Percentiles rank a stretch among this genome's conserved stretches.
phyloP scores from a whole-genome alignment of 2,329 filamentous ascomycete species.

The Cladosporium austrohemisphaericum region DNA sequence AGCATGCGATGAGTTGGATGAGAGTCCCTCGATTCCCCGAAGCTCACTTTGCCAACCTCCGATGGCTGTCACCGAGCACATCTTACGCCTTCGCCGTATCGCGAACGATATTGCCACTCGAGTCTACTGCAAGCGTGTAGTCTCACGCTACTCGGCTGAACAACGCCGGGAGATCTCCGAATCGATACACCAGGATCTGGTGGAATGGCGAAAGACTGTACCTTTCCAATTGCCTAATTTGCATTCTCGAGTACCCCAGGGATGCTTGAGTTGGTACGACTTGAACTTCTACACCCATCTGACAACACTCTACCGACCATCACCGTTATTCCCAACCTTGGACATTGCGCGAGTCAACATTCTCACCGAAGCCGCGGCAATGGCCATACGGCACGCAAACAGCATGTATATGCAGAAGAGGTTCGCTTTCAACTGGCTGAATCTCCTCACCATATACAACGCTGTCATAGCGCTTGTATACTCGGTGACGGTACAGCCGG shows the following conservation, averaged over 20 bases:
- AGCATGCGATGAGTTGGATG: not conserved
- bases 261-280: constrained; percentile 46
- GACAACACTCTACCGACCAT: constrained; percentile 45
- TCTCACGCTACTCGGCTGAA: constrained; percentile 18
- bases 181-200: constrained; percentile 39
- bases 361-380: constrained; percentile 36
- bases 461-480: constrained; percentile 44
- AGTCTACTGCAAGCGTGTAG: constrained; percentile 31
- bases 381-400: constrained; percentile 1
- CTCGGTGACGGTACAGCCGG: constrained; percentile 40
- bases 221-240: constrained; percentile 25
- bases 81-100: constrained; percentile 40
- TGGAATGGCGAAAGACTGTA: constrained; percentile 40
- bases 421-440: constrained; percentile 44
- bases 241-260: constrained; percentile 37
- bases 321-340: constrained; percentile 40
- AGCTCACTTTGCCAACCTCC: constrained; percentile 5
- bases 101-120: constrained; percentile 40
- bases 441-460: constrained; percentile 42
- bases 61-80: constrained; percentile 38
- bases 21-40: not conserved
- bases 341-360: constrained; percentile 36
- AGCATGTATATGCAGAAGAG: constrained; percentile 41
- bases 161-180: constrained; percentile 26
- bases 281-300: constrained; percentile 49